phyloP scores from a whole-genome alignment of 345 rosid species.

The Bruguiera parviflora region DNA sequence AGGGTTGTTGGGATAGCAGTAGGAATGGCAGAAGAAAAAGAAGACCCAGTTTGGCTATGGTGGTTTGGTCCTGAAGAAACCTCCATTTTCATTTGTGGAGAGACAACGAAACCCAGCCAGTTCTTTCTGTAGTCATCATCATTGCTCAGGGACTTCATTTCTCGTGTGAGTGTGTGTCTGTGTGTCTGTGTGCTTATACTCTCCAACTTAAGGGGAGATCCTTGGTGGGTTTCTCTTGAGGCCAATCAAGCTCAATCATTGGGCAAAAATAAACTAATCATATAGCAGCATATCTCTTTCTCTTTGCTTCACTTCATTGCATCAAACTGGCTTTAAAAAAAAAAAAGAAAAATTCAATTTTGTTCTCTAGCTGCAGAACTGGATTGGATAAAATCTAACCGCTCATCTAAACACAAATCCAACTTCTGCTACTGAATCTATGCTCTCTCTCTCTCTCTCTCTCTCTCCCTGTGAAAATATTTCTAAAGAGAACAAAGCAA shows the following conservation, averaged over 20 bases:
- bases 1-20: slow-evolving; percentile 34
- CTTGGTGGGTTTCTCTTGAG: slow-evolving; percentile 29
- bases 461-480: slow-evolving; percentile 33
- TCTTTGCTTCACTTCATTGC: slow-evolving; percentile 17
- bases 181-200: not conserved
- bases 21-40: slow-evolving; percentile 29
- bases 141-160: slow-evolving; percentile 63
- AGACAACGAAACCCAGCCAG: slow-evolving; percentile 82
- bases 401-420: slow-evolving; percentile 32
- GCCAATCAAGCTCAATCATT: slow-evolving; percentile 60
- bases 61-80: slow-evolving; percentile 23
- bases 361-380: slow-evolving; percentile 28
- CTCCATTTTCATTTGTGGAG: slow-evolving; percentile 72
- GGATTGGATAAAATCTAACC: slow-evolving; percentile 40
- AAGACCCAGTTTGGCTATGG: slow-evolving; percentile 21
- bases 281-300: not conserved
- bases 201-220: slow-evolving; percentile 14
- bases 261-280: slow-evolving; percentile 43
- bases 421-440: slow-evolving; percentile 43
- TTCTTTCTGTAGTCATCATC: slow-evolving; percentile 41
- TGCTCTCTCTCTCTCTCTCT: slow-evolving; percentile 16
- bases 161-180: slow-evolving; percentile 11
- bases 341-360: not conserved
- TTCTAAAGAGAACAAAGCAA: slow-evolving; percentile 46
- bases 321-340: too few species aligned